Conservation (phyloP, 2,329 filamentous ascomycete genomes). For the Trichoderma arundinaceum region DNA sequence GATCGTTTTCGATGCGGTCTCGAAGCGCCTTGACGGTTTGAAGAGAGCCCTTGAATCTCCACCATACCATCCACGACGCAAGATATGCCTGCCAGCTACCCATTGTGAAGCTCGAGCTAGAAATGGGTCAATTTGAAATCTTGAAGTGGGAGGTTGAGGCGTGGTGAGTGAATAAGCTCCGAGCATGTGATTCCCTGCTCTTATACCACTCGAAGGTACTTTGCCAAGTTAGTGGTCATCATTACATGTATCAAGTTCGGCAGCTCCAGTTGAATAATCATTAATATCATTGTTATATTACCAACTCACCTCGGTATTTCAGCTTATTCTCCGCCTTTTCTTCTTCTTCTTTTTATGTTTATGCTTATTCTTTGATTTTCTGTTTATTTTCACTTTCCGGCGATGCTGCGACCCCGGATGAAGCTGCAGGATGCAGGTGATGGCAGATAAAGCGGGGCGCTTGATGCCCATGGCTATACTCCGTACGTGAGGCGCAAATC, state of each 20-base stretch:
- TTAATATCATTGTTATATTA: not conserved
- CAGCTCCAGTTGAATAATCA: not conserved
- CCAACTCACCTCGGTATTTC: too few relatives aligned
- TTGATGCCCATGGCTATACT: not conserved
- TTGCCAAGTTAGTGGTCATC: not conserved
- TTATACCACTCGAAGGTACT: not conserved
- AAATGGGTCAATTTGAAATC: not conserved
- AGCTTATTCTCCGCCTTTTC: not conserved
- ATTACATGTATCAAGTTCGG: not conserved
- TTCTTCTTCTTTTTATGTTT: too few relatives aligned
- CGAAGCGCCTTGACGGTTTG: constrained; percentile 37
- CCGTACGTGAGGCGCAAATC: too few relatives aligned
- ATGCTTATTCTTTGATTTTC: not conserved
- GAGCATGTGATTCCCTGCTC: not conserved
- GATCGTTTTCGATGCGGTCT: constrained; percentile 37
- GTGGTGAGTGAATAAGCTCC: constrained; percentile 1
- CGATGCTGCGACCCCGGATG: not conserved
- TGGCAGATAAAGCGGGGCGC: constrained; percentile 1
- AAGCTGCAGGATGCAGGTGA: constrained; percentile 19
- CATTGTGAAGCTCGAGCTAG: not conserved
- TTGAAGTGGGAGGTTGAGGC: not conserved
- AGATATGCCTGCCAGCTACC: constrained; percentile 39
- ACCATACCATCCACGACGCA: constrained; percentile 40
- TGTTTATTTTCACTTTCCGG: too few relatives aligned
- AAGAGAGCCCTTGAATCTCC: constrained; percentile 39